These are phyloP conservation scores for Dovyalis caffra DNA, from an alignment of 345 rosid species.

Conservation along the genomic window DNA sequence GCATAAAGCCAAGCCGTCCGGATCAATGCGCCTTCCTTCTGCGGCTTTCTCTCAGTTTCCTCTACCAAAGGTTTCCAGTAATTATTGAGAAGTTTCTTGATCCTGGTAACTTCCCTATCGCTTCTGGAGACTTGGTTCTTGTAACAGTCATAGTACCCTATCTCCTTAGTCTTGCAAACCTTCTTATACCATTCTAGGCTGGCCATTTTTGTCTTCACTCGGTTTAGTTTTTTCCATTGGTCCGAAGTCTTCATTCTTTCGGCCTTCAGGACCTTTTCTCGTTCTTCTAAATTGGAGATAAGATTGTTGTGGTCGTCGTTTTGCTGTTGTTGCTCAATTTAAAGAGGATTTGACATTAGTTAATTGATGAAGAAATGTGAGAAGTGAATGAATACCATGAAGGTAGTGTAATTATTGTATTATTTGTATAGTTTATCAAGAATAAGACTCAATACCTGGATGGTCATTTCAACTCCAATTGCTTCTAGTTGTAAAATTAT, in stretches of 20 bases:
- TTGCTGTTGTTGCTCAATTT: slow-evolving; percentile 24
- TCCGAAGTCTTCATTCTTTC: slow-evolving; percentile 24
- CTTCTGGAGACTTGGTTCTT: slow-evolving; percentile 8
- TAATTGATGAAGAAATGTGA: too few species aligned
- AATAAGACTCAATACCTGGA: slow-evolving; percentile 27
- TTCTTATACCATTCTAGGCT: slow-evolving; percentile 64
- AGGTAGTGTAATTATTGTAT: too few species aligned
- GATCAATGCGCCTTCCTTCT: slow-evolving; percentile 31
- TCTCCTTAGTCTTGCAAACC: slow-evolving; percentile 12
- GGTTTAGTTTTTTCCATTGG: slow-evolving; percentile 36
- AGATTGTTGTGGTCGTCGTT: neutral
- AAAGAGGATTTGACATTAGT: neutral
- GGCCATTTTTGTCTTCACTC: slow-evolving; percentile 40
- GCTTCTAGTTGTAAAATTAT: slow-evolving; percentile 33
- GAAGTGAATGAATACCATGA: too few species aligned
- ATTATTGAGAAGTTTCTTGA: slow-evolving; percentile 26
- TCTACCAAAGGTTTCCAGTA: slow-evolving; percentile 55
- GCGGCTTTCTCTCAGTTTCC: slow-evolving; percentile 52
- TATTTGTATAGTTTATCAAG: too few species aligned
- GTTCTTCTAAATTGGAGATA: too few species aligned
- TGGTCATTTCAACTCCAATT: slow-evolving; percentile 16
- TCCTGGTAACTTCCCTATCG: neutral
- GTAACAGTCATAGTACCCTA: slow-evolving; percentile 62
- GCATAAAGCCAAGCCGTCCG: slow-evolving; percentile 36
- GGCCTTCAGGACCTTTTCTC: slow-evolving; percentile 1